Conservation (phyloP, 208 protist species). For the Acanthamoeba divionensis region DNA sequence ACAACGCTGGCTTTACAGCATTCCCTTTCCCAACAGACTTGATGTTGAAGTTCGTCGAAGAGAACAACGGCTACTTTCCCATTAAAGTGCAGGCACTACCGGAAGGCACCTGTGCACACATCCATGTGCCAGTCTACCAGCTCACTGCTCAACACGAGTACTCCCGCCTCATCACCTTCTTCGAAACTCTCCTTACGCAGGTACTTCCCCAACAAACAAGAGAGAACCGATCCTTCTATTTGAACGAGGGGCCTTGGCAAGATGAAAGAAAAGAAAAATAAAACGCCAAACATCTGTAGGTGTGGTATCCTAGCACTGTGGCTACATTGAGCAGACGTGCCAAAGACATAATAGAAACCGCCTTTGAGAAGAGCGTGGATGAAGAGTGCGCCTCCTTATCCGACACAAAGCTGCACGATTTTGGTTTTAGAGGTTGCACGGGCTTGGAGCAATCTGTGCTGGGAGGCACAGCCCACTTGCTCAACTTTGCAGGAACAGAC, state of each 20-base stretch:
- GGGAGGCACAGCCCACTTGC: conserved; percentile 59
- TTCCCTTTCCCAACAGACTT: conserved; percentile 62
- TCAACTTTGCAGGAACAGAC: conserved; percentile 65
- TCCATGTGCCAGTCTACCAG: conserved; percentile 61
- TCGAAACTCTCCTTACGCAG: conserved; percentile 63
- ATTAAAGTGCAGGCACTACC: conserved; percentile 36
- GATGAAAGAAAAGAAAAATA: not conserved
- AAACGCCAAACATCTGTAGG: not conserved
- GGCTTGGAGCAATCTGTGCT: conserved; percentile 62
- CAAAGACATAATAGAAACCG: not conserved
- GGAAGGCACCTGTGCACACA: conserved; percentile 63
- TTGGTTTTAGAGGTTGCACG: conserved; percentile 66
- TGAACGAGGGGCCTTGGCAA: not conserved
- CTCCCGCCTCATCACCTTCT: conserved; percentile 57
- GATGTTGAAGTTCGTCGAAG: conserved; percentile 59
- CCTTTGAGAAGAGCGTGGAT: conserved; percentile 61
- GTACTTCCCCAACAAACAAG: not conserved
- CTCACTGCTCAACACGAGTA: conserved; percentile 63
- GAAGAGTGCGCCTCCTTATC: not conserved
- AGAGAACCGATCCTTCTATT: not conserved
- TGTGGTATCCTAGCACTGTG: conserved; percentile 63
- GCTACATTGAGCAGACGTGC: conserved; percentile 58
- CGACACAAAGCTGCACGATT: conserved; percentile 60
- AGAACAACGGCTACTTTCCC: conserved; percentile 64
- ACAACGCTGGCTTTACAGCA: conserved; percentile 54